Conservation (phyloP, 2,329 filamentous ascomycete species). For the Penicillium decumbens region DNA sequence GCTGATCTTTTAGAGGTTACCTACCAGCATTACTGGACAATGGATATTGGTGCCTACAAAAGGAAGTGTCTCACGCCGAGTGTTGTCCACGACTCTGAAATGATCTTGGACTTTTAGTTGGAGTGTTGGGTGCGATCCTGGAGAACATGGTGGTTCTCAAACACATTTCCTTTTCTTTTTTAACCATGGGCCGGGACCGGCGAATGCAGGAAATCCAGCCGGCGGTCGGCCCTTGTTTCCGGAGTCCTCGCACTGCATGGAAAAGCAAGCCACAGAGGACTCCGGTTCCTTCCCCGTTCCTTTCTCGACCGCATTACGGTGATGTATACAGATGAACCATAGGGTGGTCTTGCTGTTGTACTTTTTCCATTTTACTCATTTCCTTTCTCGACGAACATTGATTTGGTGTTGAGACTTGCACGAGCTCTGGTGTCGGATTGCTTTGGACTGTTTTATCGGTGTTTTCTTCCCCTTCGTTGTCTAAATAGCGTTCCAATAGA, state of each 20-base stretch:
- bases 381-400: constrained; percentile 16
- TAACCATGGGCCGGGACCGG: constrained; percentile 20
- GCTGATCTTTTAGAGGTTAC: too few species aligned
- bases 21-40: neutral
- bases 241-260: constrained; percentile 7
- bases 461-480: constrained; percentile 15
- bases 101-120: neutral
- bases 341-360: constrained; percentile 11
- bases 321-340: constrained; percentile 9
- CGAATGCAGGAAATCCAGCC: constrained; percentile 36
- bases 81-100: neutral
- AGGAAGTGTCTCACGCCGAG: neutral
- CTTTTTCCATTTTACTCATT: neutral
- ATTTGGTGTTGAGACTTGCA: constrained; percentile 25
- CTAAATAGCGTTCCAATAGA: constrained; percentile 23
- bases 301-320: constrained; percentile 13
- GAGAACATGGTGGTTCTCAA: neutral
- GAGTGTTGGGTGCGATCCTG: neutral
- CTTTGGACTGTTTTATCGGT: constrained; percentile 12
- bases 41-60: neutral
- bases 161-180: neutral
- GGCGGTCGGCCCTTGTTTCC: constrained; percentile 19
- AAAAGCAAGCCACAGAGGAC: constrained; percentile 1
- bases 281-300: constrained; percentile 13
- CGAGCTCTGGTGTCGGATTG: constrained; percentile 25